Evolutionary conservation across 2,329 filamentous ascomycete genomes (phyloP), one percentile per base, ranked within the genome.

Genomic region (Colletotrichum coccodes): DNA sequence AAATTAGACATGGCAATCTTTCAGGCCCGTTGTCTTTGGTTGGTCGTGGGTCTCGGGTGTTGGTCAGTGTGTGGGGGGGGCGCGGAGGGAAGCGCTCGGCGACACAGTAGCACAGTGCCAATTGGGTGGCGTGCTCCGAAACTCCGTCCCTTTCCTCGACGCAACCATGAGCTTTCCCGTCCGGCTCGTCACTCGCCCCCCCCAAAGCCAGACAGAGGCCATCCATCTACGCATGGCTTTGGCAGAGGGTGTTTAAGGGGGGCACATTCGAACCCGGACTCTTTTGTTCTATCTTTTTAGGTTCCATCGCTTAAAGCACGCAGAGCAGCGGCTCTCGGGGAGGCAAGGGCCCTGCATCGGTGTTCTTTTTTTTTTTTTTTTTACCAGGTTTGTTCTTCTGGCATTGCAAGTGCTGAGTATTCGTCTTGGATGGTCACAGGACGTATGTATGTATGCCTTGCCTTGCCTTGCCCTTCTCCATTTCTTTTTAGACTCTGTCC

Each of bases 281-380:
- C 26, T n/a, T 47, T 23, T n/a, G 44, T 47, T 26, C 21, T 47
- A 47, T 23, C 44, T 11, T 53, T 56, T 56, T 28, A 12, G 42
- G 52, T 56, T 56, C 52, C 52, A 18, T 18, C 38, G 52, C 36
- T 40, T 65, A 56, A 65, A 65, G 62, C 62, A 60, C 61, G 61
- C 53, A 60, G 52, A 64, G 61, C 54, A 59, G 50, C 60, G 57
- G 36, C 23, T 52, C 16, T 50, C 46, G 23, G 46, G 40, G 28
- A 49, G 7, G 21, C n/a, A 49, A 14, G 46, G 47, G 50, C 47
- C 60, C 40, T 46, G 60, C 50, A 38, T 40, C 60, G n/a, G n/a
- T n/a, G n/a, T n/a, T n/a, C n/a, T n/a, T n/a, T n/a, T n/a, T n/a
- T n/a, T 40, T 23, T 21, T 21, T 28, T 6, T 47, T 47, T 18